Base-by-base conservation (phyloP, 768 basidiomycete species). In the Lactarius akahatsu region DNA sequence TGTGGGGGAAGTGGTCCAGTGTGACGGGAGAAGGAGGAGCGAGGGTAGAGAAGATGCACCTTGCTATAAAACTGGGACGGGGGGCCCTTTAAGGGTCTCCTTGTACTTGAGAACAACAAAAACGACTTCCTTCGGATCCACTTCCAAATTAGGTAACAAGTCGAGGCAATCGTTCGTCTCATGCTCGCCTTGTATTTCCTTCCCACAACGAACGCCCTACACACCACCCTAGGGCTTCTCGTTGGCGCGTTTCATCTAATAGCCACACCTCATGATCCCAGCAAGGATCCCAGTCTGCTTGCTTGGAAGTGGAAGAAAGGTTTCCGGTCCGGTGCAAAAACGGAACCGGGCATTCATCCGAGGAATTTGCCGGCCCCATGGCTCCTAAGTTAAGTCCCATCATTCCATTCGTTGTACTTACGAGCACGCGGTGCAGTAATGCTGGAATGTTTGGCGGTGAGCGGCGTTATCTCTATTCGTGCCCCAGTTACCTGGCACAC, bases 101-200 rank as follows among this genome's bases (percentile, higher is more conserved):
- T 63, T 67, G 66, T 67, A 60, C 58, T 67, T 13, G 13, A 45
- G 50, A 65, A 61, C 59, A 61, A 65, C 45, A 40, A 23, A 23
- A 32, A 15, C 28, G 50, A n/a, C 50, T 52, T 52, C 50, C 50
- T 15, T 52, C 50, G 50, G 50, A 26, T 52, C 50, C 26, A 57
- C 20, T 58, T 58, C 61, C 65, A 8, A 40, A 58, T 8, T 28
- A 30, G 56, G 65, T 1, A 57, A 26, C 23, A 56, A 15, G n/a
- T 55, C 16, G 20, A 54, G 32, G 32, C 43, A 34, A 36, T 23
- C 23, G 23, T 28, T 52, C 13, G 13, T 28, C 41, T 41, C 41
- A 40, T 41, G 16, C 41, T 7, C 26, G 50, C 50, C 13, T 52
- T 52, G 50, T 52, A 52, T 26, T 52, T 28, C 23, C 47, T 23